Evolutionary conservation across 768 basidiomycete species (phyloP), one percentile per base, ranked within the genome.

Genomic region (Serendipita vermifera): DNA sequence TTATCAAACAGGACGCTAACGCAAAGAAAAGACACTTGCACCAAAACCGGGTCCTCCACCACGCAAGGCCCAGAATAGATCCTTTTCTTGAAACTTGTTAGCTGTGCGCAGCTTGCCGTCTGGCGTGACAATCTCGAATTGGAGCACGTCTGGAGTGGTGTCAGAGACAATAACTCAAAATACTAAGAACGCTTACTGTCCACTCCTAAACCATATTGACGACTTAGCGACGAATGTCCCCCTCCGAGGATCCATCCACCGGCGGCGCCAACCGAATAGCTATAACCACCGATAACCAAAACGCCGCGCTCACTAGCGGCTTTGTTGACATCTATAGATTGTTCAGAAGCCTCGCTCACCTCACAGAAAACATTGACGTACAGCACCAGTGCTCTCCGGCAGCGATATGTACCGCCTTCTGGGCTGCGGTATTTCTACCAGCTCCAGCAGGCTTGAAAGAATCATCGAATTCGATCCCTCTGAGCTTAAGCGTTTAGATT

Each of bases 221-320:
- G 67, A 3, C 72, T 65, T 5, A 75, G 56, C 3, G 64, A 59
- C 33, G 72, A 72, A 55, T 78, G 75, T 1, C 77, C 75, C 3
- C 73, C 75, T 11, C 77, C 78, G 27, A 69, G 63, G 2, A 73
- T 55, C 73, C 75, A 79, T 17, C 76, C 77, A 27, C 74, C 76
- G 13, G 71, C 69, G 24, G 75, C 70, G 33, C 75, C 77, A 3
- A 78, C 68, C 3, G 74, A 70, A 20, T 69, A 74, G 5, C 69
- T 68, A 0, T 31, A 13, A 6, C 70, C 3, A 4, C 79, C 79
- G 3, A 78, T 69, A 17, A 79, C 65, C 40, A 71, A 62, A 3
- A 72, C 69, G 0, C 66, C 68, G n/a, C 72, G 61, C 3, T 65
- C 59, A n/a, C 73, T 63, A 5, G 68, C 72, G 4, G 70, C 69